Evolutionary conservation across 805 yeast species (phyloP), one percentile per base, ranked within the genome.

Genomic region (Teunomyces atbi): DNA sequence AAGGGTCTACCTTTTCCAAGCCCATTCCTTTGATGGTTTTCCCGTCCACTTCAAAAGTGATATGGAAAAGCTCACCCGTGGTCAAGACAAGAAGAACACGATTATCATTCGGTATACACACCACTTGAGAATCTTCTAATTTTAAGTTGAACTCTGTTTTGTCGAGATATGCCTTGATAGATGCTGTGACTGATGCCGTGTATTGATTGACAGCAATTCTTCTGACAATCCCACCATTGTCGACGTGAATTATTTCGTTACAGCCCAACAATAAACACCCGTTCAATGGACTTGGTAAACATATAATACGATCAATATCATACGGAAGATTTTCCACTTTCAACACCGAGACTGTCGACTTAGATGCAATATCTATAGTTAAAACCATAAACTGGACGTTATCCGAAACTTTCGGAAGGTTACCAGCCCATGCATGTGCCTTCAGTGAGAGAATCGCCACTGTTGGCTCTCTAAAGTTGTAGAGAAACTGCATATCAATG

Each of bases 381-480:
- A 89, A 60, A 0, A 86, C 88, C 21, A 80, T 68, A 48, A 82
- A 78, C 36, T 74, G 72, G 26, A 81, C 70, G 13, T 81, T 84
- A 57, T 89, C 96, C 56, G 81, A 84, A 5, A 66, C 69, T 42
- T 75, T 66, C 2, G 84, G 75, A 28, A 85, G 65, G 44, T 79
- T 75, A 0, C 96, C 96, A 0, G 95, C 83, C 96, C 97, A 89
- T 0, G 90, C 81, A 15, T 77, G 72, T 13, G 66, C 53, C 39
- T 58, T 68, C 27, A 81, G 79, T 44, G 82, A 77, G 21, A 89
- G 60, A 4, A 89, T 73, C 0, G 86, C 92, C 16, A 89, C 54
- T 0, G 97, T 91, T 0, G 97, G 96, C 48, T 85, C 94, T 52
- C 85, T 70, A 59, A 89, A 92, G 46, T 84, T 84, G 57, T 82